Evolutionary conservation across 2,329 filamentous ascomycete species (phyloP), one percentile per base, ranked within the genome.

Genomic region (Simplicillium sp.): DNA sequence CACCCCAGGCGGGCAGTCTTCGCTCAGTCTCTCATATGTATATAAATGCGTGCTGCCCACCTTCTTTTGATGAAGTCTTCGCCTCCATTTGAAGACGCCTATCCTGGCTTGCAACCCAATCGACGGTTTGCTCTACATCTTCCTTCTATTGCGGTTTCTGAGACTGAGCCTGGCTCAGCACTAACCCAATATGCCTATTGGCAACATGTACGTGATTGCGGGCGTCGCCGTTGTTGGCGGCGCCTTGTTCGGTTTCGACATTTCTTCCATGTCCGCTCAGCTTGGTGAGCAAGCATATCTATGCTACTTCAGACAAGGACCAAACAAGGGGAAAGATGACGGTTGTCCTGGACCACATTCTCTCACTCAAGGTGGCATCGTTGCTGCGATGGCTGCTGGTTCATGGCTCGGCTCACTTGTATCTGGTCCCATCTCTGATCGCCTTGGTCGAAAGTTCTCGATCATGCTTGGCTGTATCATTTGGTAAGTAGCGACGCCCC

Each of bases 261-360:
- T 77, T 44, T 70, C 68, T 29, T 75, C 72, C 42, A 72, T 77
- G 61, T 71, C 69, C 3, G 74, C 72, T 43, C 55, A 57, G 49
- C 46, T 56, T 36, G 54, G 55, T 36, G 56, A 58, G 48, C 56
- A 61, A 38, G 56, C 57, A 16, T 63, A 63, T 40, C 54, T 53
- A 32, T 63, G 60, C 40, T 63, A 62, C 42, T 63, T 63, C 47
- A 63, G 63, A 40, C 56, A 63, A 20, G 59, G 58, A 1, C 55
- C 55, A 4, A 45, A 55, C 34, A 49, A 42, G 11, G 9, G 5
- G 20, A 25, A 25, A 25, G 36, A 59, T 6, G 48, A 53, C 18
- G 7, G 51, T 7, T 63, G 60, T 28, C 57, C 54, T 33, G 60
- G 60, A 3, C 60, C 59, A 8, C 48, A 63, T 49, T 46, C 68